A percentile compares a stretch with the other conserved stretches of the same genome.
Conservation (phyloP, 2,329 filamentous ascomycete species). For the Cercospora sp. region DNA sequence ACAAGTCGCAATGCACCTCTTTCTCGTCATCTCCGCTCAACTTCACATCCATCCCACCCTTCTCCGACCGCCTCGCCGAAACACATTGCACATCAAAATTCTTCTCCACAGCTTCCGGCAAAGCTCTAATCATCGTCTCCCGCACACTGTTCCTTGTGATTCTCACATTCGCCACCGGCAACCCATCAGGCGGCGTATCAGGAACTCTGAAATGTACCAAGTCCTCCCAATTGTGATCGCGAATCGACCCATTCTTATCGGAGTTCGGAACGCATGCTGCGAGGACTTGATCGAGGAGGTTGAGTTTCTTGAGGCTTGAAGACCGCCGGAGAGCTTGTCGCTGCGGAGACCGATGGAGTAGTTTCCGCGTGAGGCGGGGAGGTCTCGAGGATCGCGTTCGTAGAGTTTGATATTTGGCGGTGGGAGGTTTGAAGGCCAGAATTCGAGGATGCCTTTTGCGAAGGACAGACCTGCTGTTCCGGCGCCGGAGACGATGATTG, state of each 20-base stretch:
- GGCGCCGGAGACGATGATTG: slow-evolving; percentile 22
- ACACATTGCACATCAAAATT: background rate
- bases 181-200: background rate
- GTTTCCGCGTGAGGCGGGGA: slow-evolving; percentile 14
- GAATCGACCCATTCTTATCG: background rate
- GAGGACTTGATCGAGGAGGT: slow-evolving; percentile 16
- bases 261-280: slow-evolving; percentile 7
- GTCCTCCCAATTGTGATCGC: slow-evolving; percentile 2
- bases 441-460: slow-evolving; percentile 9
- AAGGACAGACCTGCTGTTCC: slow-evolving; percentile 25
- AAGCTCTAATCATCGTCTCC: background rate
- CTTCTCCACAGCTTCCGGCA: background rate
- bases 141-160: slow-evolving; percentile 11
- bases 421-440: slow-evolving; percentile 13
- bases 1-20: slow-evolving; percentile 21
- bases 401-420: slow-evolving; percentile 17
- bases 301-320: slow-evolving; percentile 20
- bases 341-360: slow-evolving; percentile 22
- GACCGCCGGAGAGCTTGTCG: slow-evolving; percentile 11
- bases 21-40: background rate
- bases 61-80: background rate
- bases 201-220: background rate
- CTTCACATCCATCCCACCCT: slow-evolving; percentile 8
- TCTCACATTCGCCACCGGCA: slow-evolving; percentile 1
- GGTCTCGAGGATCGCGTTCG: slow-evolving; percentile 14